Evolutionary conservation across 306 rosid species (phyloP).

Genomic region (Pterocarpus santalinus): DNA sequence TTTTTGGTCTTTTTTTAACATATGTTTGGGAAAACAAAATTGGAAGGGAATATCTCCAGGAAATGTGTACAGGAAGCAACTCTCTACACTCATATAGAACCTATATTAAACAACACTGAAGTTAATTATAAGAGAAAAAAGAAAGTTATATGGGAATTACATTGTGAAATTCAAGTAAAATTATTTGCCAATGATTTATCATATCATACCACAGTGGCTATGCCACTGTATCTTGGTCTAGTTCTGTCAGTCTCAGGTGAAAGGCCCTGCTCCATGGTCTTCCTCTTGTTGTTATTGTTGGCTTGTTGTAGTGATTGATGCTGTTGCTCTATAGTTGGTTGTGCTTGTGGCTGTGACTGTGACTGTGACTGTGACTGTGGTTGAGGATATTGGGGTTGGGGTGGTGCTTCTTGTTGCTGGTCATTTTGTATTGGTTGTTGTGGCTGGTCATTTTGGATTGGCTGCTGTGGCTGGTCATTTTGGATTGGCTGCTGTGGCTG

Average conservation of each 20-base stretch:
- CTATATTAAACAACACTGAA: conserved; percentile 58
- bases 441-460: background rate
- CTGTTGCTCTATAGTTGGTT: conserved; percentile 48
- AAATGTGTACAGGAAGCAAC: conserved; percentile 66
- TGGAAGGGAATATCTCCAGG: conserved; percentile 69
- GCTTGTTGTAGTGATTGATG: conserved; percentile 53
- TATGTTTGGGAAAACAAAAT: conserved; percentile 61
- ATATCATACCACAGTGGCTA: conserved; percentile 78
- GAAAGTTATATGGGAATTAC: conserved; percentile 52
- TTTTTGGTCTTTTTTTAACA: conserved; percentile 31
- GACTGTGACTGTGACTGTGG: conserved; percentile 10
- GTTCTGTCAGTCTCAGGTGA: conserved; percentile 90
- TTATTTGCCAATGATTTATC: conserved; percentile 41
- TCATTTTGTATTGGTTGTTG: background rate
- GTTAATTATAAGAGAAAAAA: conserved; percentile 21
- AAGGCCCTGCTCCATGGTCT: conserved; percentile 77
- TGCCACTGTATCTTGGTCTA: conserved; percentile 82
- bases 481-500: conserved; percentile 9
- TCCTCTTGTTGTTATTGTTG: conserved; percentile 83
- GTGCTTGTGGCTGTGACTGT: conserved; percentile 7
- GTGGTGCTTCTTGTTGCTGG: background rate
- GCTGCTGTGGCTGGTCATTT: background rate
- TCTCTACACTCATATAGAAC: conserved; percentile 64
- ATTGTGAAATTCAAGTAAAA: conserved; percentile 45
- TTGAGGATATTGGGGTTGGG: background rate